phyloP scores from a whole-genome alignment of 495 filamentous ascomycete species.

The Oleoguttula mirabilis region DNA sequence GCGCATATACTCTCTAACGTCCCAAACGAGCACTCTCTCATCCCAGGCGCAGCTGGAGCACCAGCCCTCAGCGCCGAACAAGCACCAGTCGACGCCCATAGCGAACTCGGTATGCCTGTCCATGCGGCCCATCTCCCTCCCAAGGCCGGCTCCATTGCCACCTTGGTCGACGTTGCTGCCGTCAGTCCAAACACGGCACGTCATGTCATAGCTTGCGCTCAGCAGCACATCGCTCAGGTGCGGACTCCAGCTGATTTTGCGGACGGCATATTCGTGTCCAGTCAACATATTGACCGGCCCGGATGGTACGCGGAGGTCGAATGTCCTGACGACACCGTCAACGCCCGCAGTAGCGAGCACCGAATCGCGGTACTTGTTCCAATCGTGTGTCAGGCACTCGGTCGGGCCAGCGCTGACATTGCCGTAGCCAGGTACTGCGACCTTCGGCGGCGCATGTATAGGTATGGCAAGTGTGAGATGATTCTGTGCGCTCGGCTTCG shows the following conservation, averaged over 20 bases:
- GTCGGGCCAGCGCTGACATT: conserved; percentile 42
- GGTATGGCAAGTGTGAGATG: conserved; percentile 68
- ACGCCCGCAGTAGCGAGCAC: conserved; percentile 80
- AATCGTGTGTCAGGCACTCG: conserved; percentile 89
- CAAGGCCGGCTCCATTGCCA: conserved; percentile 32
- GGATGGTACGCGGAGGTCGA: conserved; percentile 70
- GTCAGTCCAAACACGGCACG: conserved; percentile 83
- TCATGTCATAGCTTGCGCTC: conserved; percentile 95
- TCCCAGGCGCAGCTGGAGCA: conserved; percentile 91
- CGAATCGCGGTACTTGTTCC: conserved; percentile 90
- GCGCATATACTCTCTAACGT: conserved; percentile 57
- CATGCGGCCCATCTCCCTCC: conserved; percentile 74
- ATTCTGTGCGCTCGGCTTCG: conserved; percentile 66
- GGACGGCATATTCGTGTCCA: conserved; percentile 85
- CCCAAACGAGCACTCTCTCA: conserved; percentile 80
- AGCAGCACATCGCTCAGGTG: conserved; percentile 76
- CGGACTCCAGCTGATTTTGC: conserved; percentile 77
- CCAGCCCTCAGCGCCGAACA: conserved; percentile 94
- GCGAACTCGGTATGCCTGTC: conserved; percentile 87
- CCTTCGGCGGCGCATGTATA: conserved; percentile 51
- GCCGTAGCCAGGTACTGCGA: conserved; percentile 26
- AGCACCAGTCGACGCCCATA: conserved; percentile 95
- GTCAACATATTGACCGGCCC: conserved; percentile 58
- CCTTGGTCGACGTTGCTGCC: conserved; percentile 43
- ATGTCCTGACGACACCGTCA: conserved; percentile 74